phyloP scores from a whole-genome alignment of 768 basidiomycete genomes.

The Tricholoma sp. region DNA sequence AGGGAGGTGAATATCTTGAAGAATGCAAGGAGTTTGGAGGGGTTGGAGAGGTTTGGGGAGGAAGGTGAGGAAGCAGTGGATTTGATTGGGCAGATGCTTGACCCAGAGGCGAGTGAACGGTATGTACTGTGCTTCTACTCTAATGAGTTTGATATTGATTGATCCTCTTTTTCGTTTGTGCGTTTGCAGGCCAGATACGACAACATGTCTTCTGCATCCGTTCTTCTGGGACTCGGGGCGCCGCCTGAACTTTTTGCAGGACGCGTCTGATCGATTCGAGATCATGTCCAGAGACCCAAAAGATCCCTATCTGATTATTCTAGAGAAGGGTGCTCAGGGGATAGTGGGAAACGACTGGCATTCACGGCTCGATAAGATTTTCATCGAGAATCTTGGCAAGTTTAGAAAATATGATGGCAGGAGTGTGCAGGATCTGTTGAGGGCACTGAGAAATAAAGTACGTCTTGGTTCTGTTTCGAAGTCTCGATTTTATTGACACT shows the following conservation, averaged over 20 bases:
- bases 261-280: conserved; percentile 96
- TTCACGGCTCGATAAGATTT: conserved; percentile 75
- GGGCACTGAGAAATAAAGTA: conserved; percentile 95
- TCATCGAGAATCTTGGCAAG: conserved; percentile 94
- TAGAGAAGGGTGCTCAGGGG: conserved; percentile 64
- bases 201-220: conserved; percentile 84
- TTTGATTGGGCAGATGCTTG: conserved; percentile 75
- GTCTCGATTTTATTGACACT: background rate
- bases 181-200: conserved; percentile 73
- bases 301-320: conserved; percentile 64
- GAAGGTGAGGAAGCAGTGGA: conserved; percentile 89
- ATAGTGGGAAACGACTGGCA: conserved; percentile 95
- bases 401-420: conserved; percentile 94
- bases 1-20: conserved; percentile 92
- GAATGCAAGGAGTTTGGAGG: conserved; percentile 64
- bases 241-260: conserved; percentile 90
- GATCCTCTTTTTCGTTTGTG: background rate
- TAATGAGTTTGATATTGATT: background rate
- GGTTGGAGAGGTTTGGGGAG: conserved; percentile 80
- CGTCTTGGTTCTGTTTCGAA: conserved; percentile 14
- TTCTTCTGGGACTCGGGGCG: conserved; percentile 94
- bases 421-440: conserved; percentile 86
- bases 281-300: conserved; percentile 94
- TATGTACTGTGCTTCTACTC: conserved; percentile 26
- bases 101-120: conserved; percentile 72